Evolutionary conservation across 2,329 filamentous ascomycete genomes (phyloP).

Genomic region (Eutypella sp.): DNA sequence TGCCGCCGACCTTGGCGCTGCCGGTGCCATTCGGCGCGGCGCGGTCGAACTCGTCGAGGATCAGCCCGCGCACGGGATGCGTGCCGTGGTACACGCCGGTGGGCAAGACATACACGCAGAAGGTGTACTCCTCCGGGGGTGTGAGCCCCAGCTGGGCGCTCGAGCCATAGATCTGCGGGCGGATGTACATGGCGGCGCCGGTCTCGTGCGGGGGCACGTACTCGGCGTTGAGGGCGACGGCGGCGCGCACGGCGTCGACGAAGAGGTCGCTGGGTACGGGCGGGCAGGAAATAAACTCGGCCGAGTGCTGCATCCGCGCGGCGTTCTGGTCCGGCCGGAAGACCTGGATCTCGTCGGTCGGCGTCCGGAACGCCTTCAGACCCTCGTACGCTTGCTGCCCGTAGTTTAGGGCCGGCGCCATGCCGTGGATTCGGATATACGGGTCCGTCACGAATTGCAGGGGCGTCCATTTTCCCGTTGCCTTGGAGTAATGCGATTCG

Average conservation of each 20-base stretch:
- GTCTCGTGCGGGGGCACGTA: constrained; percentile 87
- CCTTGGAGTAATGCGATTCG: constrained; percentile 74
- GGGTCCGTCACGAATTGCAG: constrained; percentile 79
- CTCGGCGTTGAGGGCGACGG: constrained; percentile 82
- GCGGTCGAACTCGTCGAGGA: constrained; percentile 90
- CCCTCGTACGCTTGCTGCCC: constrained; percentile 97
- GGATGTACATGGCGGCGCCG: constrained; percentile 87
- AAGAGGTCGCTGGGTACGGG: constrained; percentile 73
- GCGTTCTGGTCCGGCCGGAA: constrained; percentile 89
- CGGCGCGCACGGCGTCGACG: constrained; percentile 68
- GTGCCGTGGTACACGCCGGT: constrained; percentile 92
- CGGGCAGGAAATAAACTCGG: constrained; percentile 78
- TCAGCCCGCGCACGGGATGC: constrained; percentile 78
- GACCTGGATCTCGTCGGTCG: constrained; percentile 69
- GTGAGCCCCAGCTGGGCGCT: constrained; percentile 81
- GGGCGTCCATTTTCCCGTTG: constrained; percentile 70
- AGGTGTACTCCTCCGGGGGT: constrained; percentile 88
- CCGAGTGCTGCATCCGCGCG: constrained; percentile 75
- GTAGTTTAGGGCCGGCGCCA: constrained; percentile 94
- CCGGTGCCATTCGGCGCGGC: constrained; percentile 88
- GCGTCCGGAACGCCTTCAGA: constrained; percentile 89
- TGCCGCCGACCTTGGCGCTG: constrained; percentile 89
- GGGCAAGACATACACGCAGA: constrained; percentile 84
- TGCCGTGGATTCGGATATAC: constrained; percentile 84
- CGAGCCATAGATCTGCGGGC: constrained; percentile 82